Base-by-base conservation (phyloP, 331 rosid genomes). In the Erythrophleum ivorense region DNA sequence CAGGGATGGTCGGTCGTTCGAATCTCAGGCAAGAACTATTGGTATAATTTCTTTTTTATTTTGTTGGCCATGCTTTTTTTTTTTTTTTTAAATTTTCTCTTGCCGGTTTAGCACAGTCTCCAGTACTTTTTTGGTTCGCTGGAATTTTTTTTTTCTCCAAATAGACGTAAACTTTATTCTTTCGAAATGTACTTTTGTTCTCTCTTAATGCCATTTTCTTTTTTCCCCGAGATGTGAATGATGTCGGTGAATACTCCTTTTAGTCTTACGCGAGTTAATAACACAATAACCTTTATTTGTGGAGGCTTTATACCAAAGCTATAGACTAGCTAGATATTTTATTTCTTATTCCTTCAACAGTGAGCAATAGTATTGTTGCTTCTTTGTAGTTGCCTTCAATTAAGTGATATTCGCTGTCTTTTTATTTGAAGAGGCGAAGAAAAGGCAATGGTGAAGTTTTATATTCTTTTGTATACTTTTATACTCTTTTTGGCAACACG, bases 161-260 rank as follows among this genome's bases (percentile, higher is more conserved):
- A 73, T 74, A 21, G 58, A 29, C 52, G 53, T 24, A 64, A 29
- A 57, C 77, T 62, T 77, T 34, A 64, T 80, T 18, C 67, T 40
- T 66, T 80, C 52, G 58, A 57, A n/a, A 7, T 76, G 71, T 12
- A 0, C 4, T 40, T 62, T 77, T 71, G 15, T 36, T 31, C 38
- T 34, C 33, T 5, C 10, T 41, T 16, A 29, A 31, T 55, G 58
- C 16, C 62, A 24, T 58, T 31, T 57, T 29, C 34, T n/a, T 54
- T 29, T 71, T 21, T 29, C 34, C 38, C 73, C 50, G 78, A 82
- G 57, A 79, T 62, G 73, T 63, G 54, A 59, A 75, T 54, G 43
- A 14, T 9, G 43, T 71, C 16, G 14, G 24, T 40, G 57, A 63
- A 36, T 73, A 3, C 29, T 19, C 49, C 5, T 76, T 70, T 64